These are phyloP conservation scores for Rhodotorula sp. DNA, from an alignment of 1,284 basidiomycete species.

Conservation along the genomic window DNA sequence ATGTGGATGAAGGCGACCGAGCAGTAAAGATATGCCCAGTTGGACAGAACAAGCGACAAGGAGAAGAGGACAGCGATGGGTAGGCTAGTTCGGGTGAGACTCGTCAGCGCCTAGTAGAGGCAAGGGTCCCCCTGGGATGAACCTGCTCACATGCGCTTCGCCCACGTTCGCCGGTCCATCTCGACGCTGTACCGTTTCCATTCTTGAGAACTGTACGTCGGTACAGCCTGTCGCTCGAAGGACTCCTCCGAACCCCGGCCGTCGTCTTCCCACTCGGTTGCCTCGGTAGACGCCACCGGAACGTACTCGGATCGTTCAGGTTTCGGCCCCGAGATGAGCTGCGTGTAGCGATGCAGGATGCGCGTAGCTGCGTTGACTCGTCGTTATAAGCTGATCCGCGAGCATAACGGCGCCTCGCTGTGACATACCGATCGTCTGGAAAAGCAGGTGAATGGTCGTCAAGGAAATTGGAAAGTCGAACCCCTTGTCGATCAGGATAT, in stretches of 20 bases:
- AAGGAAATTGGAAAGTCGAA: constrained; percentile 42
- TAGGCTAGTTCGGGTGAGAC: constrained; percentile 1
- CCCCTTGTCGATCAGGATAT: constrained; percentile 33
- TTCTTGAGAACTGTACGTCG: neutral
- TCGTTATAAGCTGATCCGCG: no score
- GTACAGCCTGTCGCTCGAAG: neutral
- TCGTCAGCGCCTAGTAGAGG: neutral
- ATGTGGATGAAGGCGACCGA: constrained; percentile 35
- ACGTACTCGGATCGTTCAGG: constrained; percentile 12
- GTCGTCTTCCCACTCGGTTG: neutral
- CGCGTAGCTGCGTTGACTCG: constrained; percentile 16
- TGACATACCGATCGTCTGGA: constrained; percentile 27
- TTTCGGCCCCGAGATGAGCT: constrained; percentile 30
- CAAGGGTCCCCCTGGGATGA: neutral
- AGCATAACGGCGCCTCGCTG: neutral
- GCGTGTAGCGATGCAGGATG: constrained; percentile 31
- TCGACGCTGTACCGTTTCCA: constrained; percentile 28
- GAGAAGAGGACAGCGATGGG: constrained; percentile 42
- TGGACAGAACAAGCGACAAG: constrained; percentile 35
- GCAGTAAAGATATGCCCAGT: constrained; percentile 33
- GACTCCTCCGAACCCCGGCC: neutral
- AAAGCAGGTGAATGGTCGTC: constrained; percentile 32
- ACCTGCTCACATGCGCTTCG: constrained; percentile 22
- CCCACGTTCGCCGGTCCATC: constrained; percentile 24
- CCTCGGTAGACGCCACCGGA: constrained; percentile 13